These are phyloP conservation scores for Cytospora paraplurivora DNA, from an alignment of 2,329 filamentous ascomycete genomes.

Conservation along the genomic window DNA sequence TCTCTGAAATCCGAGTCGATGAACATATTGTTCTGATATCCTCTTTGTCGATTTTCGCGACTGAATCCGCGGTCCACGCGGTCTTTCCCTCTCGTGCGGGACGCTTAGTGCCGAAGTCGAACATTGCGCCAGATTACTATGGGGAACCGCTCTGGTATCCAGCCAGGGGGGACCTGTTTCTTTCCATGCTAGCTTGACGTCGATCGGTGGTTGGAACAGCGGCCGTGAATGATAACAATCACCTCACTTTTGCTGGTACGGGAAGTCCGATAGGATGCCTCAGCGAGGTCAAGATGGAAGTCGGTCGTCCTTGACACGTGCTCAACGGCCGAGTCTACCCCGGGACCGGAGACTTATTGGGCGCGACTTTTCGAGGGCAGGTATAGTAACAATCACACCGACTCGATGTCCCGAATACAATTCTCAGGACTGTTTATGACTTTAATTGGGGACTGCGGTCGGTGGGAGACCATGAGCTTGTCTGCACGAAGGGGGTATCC, in stretches of 20 bases:
- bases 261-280: constrained; percentile 39
- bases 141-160: constrained; percentile 45
- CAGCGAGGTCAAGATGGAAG: constrained; percentile 40
- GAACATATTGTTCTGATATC: constrained; percentile 48
- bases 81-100: constrained; percentile 42
- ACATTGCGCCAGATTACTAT: constrained; percentile 39
- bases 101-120: constrained; percentile 53
- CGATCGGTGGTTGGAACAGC: constrained; percentile 38
- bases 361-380: constrained; percentile 32
- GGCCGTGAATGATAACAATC: constrained; percentile 7
- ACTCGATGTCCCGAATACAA: background rate
- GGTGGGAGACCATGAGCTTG: background rate
- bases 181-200: constrained; percentile 37
- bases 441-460: constrained; percentile 3
- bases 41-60: constrained; percentile 14
- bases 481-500: too few species aligned
- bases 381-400: constrained; percentile 16
- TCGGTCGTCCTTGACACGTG: constrained; percentile 41
- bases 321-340: constrained; percentile 33
- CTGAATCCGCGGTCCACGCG: constrained; percentile 40
- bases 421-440: background rate
- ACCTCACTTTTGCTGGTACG: constrained; percentile 31
- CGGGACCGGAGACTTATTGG: constrained; percentile 35
- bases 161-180: constrained; percentile 36
- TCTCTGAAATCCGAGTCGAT: constrained; percentile 34